Conservation (phyloP, 1,139 yeast species). For the Blastobotrys niveus region DNA sequence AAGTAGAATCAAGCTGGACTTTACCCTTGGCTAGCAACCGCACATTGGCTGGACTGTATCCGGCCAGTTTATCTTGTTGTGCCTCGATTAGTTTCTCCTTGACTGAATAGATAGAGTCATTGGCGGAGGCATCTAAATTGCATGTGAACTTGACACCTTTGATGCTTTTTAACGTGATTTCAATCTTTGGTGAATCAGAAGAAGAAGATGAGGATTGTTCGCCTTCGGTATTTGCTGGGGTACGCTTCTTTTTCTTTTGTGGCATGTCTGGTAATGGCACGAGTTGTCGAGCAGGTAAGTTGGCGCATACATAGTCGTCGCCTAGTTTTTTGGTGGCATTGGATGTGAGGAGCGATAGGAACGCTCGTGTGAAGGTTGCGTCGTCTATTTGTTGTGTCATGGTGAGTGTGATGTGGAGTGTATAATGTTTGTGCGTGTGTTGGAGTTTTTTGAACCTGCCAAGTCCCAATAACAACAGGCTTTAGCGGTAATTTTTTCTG, state of each 20-base stretch:
- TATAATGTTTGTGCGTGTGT: background rate
- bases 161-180: conserved; percentile 28
- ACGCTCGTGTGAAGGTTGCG: conserved; percentile 16
- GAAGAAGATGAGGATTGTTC: background rate
- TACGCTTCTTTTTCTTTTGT: conserved; percentile 16
- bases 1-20: conserved; percentile 29
- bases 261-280: conserved; percentile 20
- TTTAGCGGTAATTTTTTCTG: too few species aligned
- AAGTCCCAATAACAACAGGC: too few species aligned
- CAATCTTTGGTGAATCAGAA: conserved; percentile 12
- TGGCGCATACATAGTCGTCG: conserved; percentile 15
- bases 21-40: conserved; percentile 30
- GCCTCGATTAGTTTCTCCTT: conserved; percentile 30
- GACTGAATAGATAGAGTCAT: conserved; percentile 26
- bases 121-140: conserved; percentile 20
- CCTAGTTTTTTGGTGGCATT: conserved; percentile 12
- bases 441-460: too few species aligned
- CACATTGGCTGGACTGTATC: conserved; percentile 20
- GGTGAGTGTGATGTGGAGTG: background rate
- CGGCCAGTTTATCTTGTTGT: conserved; percentile 24
- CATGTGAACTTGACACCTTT: conserved; percentile 30
- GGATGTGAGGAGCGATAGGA: conserved; percentile 15
- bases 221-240: background rate
- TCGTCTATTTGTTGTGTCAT: conserved; percentile 11
- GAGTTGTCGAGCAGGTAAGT: conserved; percentile 13